These are phyloP conservation scores for Cordyceps farinosa DNA, from an alignment of 2,329 filamentous ascomycete genomes.

Conservation along the genomic window DNA sequence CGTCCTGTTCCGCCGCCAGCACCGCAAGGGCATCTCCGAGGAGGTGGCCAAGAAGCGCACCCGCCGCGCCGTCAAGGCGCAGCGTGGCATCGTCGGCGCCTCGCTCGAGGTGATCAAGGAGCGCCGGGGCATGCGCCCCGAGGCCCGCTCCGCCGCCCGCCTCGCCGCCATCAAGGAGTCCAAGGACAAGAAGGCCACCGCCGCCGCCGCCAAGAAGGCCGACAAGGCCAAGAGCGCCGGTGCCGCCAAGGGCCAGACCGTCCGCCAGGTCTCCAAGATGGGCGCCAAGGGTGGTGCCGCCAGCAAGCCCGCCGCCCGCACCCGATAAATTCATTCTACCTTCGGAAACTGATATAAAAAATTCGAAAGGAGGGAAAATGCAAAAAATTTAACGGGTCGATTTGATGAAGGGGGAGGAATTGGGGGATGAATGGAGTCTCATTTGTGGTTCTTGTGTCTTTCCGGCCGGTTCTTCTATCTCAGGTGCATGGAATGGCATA, in stretches of 20 bases:
- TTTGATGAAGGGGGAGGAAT: slow-evolving; percentile 15
- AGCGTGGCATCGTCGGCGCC: slow-evolving; percentile 98
- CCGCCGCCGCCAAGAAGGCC: slow-evolving; percentile 91
- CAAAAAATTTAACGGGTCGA: slow-evolving; percentile 14
- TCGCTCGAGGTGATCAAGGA: slow-evolving; percentile 99
- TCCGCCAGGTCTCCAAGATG: slow-evolving; percentile 91
- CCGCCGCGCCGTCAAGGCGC: slow-evolving; percentile 95
- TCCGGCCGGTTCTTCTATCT: slow-evolving; percentile 40
- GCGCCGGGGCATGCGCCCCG: slow-evolving; percentile 89
- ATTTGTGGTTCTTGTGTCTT: slow-evolving; percentile 43
- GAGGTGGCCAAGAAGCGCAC: slow-evolving; percentile 99
- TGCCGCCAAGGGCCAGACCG: slow-evolving; percentile 69
- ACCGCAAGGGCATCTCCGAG: slow-evolving; percentile 99
- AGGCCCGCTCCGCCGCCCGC: slow-evolving; percentile 90
- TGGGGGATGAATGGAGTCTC: slow-evolving; percentile 30
- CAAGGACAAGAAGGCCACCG: slow-evolving; percentile 96
- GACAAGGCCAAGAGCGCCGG: slow-evolving; percentile 96
- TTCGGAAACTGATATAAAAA: slow-evolving; percentile 11
- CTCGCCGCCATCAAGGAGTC: slow-evolving; percentile 88
- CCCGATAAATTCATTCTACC: slow-evolving; percentile 54
- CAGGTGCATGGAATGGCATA: slow-evolving; percentile 41
- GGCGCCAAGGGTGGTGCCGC: slow-evolving; percentile 83
- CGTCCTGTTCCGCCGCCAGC: slow-evolving; percentile 94
- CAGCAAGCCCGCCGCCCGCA: slow-evolving; percentile 76
- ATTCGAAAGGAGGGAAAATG: slow-evolving; percentile 1